These are phyloP conservation scores for Chrysochromulina parva DNA, from an alignment of 78 protist species.

Conservation along the genomic window DNA sequence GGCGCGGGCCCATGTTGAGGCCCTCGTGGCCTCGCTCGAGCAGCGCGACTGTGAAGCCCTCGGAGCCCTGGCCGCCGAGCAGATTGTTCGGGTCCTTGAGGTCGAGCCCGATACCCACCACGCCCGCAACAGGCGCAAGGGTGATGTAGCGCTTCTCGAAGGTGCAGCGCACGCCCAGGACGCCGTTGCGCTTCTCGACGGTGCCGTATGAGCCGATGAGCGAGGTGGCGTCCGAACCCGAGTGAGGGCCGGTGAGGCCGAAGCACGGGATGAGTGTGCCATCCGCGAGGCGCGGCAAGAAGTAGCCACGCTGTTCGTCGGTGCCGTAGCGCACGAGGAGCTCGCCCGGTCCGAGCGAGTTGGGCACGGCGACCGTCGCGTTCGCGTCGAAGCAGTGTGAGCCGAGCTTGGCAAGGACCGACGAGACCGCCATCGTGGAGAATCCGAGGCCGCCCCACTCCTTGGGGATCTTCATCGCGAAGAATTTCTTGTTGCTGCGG, in stretches of 20 bases:
- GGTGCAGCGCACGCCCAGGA: conserved; percentile 18
- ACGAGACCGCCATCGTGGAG: conserved; percentile 31
- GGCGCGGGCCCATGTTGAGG: conserved; percentile 43
- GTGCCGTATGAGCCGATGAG: conserved; percentile 43
- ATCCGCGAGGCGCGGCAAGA: conserved; percentile 49
- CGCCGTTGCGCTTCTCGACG: conserved; percentile 31
- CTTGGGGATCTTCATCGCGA: conserved; percentile 49
- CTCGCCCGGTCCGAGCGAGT: conserved; percentile 66
- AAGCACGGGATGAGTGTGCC: conserved; percentile 57
- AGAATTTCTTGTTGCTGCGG: conserved; percentile 10
- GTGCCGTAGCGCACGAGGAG: conserved; percentile 50
- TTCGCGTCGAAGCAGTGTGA: conserved; percentile 29
- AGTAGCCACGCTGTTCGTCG: conserved; percentile 41
- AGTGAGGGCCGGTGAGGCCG: conserved; percentile 55
- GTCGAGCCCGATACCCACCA: conserved; percentile 50
- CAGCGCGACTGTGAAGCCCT: conserved; percentile 62
- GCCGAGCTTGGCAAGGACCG: conserved; percentile 31
- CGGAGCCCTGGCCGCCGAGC: conserved; percentile 8
- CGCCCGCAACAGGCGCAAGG: conserved; percentile 55
- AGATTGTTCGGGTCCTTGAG: neutral
- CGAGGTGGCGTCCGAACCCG: conserved; percentile 59
- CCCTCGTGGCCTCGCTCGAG: conserved; percentile 42
- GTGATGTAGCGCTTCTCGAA: conserved; percentile 61
- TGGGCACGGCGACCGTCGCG: conserved; percentile 54
- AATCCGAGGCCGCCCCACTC: conserved; percentile 56